Evolutionary conservation across 257 asterid species (phyloP).

Genomic region (Capsicum pubescens): DNA sequence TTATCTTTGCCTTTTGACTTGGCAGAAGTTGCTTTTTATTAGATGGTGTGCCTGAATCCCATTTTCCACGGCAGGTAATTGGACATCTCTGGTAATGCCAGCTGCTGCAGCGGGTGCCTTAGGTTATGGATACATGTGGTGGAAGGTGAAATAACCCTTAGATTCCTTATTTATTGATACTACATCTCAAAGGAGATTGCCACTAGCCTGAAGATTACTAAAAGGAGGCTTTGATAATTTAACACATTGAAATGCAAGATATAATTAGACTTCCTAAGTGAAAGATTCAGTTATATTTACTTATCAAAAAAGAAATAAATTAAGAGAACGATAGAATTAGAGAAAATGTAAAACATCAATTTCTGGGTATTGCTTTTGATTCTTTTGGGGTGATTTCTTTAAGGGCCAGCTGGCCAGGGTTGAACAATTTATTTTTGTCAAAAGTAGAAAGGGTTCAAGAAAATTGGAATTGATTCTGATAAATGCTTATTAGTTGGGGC

Average conservation of each 20-base stretch:
- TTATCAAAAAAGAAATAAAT: background rate
- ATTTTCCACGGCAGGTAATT: constrained; percentile 50
- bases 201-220: background rate
- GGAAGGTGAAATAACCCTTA: constrained; percentile 67
- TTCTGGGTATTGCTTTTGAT: background rate
- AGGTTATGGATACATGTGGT: constrained; percentile 98
- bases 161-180: constrained; percentile 6
- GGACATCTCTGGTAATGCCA: constrained; percentile 60
- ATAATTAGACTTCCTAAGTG: background rate
- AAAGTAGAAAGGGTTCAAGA: background rate
- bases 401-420: background rate
- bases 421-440: background rate
- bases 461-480: background rate
- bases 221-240: background rate
- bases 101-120: constrained; percentile 80
- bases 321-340: background rate
- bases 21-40: background rate
- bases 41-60: background rate
- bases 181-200: constrained; percentile 5
- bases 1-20: constrained; percentile 8
- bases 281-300: background rate
- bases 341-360: background rate
- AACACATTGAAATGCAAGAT: background rate
- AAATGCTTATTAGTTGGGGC: background rate
- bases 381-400: background rate